Base-by-base conservation (phyloP, 768 basidiomycete genomes). In the Atractiella rhizophila region DNA sequence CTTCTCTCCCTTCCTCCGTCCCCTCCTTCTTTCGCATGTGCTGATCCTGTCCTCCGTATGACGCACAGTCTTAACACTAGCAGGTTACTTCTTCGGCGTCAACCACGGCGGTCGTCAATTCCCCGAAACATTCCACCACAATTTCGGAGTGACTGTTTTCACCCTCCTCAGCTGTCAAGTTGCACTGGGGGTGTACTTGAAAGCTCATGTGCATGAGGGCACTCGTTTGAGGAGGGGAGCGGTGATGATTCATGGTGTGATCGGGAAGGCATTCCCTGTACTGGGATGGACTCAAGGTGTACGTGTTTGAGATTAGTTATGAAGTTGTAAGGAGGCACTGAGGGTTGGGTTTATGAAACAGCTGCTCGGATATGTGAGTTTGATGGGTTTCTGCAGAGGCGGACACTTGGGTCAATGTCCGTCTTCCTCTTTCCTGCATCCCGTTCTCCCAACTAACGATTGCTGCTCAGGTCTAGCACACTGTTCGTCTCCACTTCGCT, bases 211-310 rank as follows among this genome's bases (percentile, higher is more conserved):
- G 21, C 67, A 85, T 46, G 80, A 88, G 58, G 64, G 65, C 44
- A 69, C 72, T 2, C 46, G 74, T 9, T 37, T 54, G 3, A 66
- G 85, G 29, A 76, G 75, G 1, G 76, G 66, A 53, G 71, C 73
- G 0, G 76, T 81, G 4, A 57, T 61, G 4, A 61, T 62, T 1
- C 85, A 88, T 49, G 74, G 78, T 0, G 50, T 78, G n/a, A 59
- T 91, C 13, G 85, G 85, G 12, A 85, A 76, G 56, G 46, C 63
- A 9, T 91, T 77, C 56, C 83, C 85, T 0, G 60, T 88, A 41
- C 52, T 88, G 8, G 85, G 74, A 6, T 88, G 85, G 85, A 64
- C 64, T 1, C 85, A 91, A 57, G 78, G 81, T 65, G 59, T 91
- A 8, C 80, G 88, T 56, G 85, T 82, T 18, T 74, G 70, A 27